Evolutionary conservation across 2,329 filamentous ascomycete species (phyloP), one percentile per base, ranked within the genome.

Genomic region (Pseudonectria foliicola): DNA sequence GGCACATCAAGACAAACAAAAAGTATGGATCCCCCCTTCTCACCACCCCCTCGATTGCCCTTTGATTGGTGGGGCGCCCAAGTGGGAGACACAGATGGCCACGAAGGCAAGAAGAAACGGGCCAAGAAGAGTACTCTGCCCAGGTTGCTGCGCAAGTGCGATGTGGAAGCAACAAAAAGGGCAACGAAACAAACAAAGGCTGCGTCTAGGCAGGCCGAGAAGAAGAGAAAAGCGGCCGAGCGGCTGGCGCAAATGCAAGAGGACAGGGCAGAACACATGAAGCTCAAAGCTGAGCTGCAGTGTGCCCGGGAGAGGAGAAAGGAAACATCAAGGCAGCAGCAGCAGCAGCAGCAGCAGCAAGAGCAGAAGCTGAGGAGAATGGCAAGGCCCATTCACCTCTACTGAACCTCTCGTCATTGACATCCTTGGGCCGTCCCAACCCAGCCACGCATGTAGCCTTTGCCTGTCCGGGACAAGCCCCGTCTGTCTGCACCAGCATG

Each of bases 1-100:
- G 92, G 23, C 92, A 98, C 56, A 98, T 98, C 70, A 95, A 95
- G 65, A 96, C 90, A 31, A 96, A 96, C 70, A 94, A 95, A 68
- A 96, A 95, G 87, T 92, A 76, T 64, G 71, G 62, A 37, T 33
- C 38, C 40, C 41, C 46, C 42, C 27, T 35, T 38, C 38, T 53
- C 52, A 42, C 56, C 53, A 39, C 46, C 54, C 45, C 45, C 52
- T 26, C 44, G 39, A 29, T 35, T 40, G 27, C 34, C 48, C 16
- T 62, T 59, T 54, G 56, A 61, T 54, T 60, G 58, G 58, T 60
- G 46, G 49, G 31, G 35, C 39, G 44, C 41, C 47, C 42, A 23
- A 34, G 34, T 39, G 26, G 38, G 32, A 34, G 37, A 33, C 21
- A 35, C 35, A 14, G 29, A 31, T 10, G 4, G 27, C 24, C 42